Evolutionary conservation across 345 rosid genomes (phyloP).

Genomic region (Rhizophora mangle): DNA sequence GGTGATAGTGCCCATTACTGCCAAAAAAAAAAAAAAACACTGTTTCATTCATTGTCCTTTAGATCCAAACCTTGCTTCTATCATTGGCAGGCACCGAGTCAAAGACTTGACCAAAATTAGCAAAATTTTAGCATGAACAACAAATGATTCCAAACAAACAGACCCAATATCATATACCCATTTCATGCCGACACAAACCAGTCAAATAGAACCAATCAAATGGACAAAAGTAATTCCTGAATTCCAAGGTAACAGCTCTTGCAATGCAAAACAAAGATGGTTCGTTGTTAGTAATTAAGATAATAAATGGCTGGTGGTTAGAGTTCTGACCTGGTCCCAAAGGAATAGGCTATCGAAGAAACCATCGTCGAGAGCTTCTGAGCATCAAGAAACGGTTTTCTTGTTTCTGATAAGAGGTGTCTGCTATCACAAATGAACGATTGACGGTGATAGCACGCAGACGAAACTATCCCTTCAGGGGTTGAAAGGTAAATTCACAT

Average conservation of each 20-base stretch:
- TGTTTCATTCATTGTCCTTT: not conserved
- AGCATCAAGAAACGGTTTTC: conserved; percentile 23
- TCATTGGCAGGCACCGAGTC: not conserved
- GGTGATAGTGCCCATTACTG: too few relatives aligned
- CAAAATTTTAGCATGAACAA: not conserved
- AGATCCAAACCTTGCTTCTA: not conserved
- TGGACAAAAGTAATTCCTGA: too few relatives aligned
- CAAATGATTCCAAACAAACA: not conserved
- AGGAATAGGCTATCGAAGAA: conserved; percentile 56
- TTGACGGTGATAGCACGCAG: not conserved
- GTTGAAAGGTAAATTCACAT: too few relatives aligned
- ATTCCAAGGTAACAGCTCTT: not conserved
- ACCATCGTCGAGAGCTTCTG: conserved; percentile 42
- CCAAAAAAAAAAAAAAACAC: not conserved
- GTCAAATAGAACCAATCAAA: too few relatives aligned
- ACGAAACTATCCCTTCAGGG: not conserved
- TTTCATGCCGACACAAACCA: not conserved
- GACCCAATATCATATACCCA: not conserved
- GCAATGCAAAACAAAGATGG: not conserved
- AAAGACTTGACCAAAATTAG: not conserved
- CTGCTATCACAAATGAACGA: too few relatives aligned
- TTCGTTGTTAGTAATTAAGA: not conserved
- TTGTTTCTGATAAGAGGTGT: not conserved
- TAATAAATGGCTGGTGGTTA: not conserved
- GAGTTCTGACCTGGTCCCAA: conserved; percentile 52